These are phyloP conservation scores for Ustilago sp. DNA, from an alignment of 1,284 basidiomycete species.

Conservation along the genomic window DNA sequence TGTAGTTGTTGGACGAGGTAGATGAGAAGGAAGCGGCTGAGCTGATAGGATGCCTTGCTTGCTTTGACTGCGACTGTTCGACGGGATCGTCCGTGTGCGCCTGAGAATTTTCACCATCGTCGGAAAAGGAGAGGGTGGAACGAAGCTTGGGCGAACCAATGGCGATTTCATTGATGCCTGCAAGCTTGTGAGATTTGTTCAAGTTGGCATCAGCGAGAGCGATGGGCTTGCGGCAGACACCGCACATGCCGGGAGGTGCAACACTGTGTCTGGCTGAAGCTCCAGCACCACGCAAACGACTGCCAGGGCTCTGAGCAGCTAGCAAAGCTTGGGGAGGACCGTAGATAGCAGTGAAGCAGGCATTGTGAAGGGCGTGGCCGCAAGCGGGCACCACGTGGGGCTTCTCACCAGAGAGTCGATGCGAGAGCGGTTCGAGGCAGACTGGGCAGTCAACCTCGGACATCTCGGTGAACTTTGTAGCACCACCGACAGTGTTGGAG, in stretches of 20 bases:
- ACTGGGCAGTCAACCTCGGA: conserved; percentile 89
- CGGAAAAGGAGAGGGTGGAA: conserved; percentile 17
- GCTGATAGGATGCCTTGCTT: conserved; percentile 18
- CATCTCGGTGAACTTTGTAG: conserved; percentile 74
- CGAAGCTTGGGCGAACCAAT: conserved; percentile 8
- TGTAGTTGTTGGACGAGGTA: conserved; percentile 34
- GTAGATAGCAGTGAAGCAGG: conserved; percentile 94
- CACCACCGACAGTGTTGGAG: conserved; percentile 30
- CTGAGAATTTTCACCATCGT: conserved; percentile 19
- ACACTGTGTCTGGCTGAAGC: conserved; percentile 71
- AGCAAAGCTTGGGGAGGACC: conserved; percentile 79
- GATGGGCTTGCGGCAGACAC: conserved; percentile 94
- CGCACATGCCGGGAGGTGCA: conserved; percentile 83
- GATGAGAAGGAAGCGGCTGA: conserved; percentile 42
- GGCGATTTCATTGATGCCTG: conserved; percentile 31
- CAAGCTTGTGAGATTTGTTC: conserved; percentile 71
- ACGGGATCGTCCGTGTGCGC: conserved; percentile 49
- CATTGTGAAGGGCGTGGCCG: conserved; percentile 95
- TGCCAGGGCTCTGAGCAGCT: conserved; percentile 38
- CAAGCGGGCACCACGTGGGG: conserved; percentile 96
- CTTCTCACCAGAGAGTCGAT: conserved; percentile 87
- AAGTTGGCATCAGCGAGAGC: conserved; percentile 82
- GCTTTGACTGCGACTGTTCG: conserved; percentile 12
- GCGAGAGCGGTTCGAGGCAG: conserved; percentile 87
- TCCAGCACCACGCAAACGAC: conserved; percentile 35